Percentiles rank a stretch among this genome's conserved stretches.
These are phyloP conservation scores for Fusarium nodosum DNA, from an alignment of 2,329 filamentous ascomycete genomes.

Conservation along the genomic window DNA sequence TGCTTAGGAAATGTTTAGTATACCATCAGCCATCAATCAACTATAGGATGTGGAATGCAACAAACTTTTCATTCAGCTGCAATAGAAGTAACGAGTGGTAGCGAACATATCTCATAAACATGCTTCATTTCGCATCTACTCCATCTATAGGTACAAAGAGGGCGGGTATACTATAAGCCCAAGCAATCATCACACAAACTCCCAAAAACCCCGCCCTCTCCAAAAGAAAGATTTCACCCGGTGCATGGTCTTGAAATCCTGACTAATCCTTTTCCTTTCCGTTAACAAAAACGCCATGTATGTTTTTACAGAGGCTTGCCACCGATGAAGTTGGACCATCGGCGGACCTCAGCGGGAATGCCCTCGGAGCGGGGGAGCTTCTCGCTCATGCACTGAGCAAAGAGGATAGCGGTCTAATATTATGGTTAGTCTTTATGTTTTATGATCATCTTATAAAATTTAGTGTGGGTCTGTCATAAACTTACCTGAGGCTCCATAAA, in stretches of 20 bases:
- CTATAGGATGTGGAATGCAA: too few relatives aligned
- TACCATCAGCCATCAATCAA: too few relatives aligned
- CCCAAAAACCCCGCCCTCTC: constrained; percentile 18
- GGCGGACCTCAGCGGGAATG: constrained; percentile 89
- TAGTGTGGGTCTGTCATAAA: not conserved
- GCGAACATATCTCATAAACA: constrained; percentile 6
- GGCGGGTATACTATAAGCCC: constrained; percentile 19
- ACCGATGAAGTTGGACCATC: constrained; percentile 96
- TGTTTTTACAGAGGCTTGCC: constrained; percentile 78
- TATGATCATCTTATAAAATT: constrained; percentile 34
- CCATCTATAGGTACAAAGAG: constrained; percentile 42
- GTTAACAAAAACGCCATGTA: constrained; percentile 46
- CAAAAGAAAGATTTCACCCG: constrained; percentile 25
- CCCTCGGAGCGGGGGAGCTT: constrained; percentile 92
- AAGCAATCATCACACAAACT: constrained; percentile 36
- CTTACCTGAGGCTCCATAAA: constrained; percentile 98
- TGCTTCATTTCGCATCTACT: constrained; percentile 41
- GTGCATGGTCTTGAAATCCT: constrained; percentile 3
- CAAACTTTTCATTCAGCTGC: not conserved
- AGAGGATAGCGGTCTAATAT: constrained; percentile 88
- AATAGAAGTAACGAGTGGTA: too few relatives aligned
- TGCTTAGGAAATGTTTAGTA: not conserved
- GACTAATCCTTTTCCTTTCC: constrained; percentile 23
- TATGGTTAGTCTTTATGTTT: constrained; percentile 48
- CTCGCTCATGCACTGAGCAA: constrained; percentile 96